Evolutionary conservation across 2,329 filamentous ascomycete species (phyloP).

Genomic region (Diaporthe humulicola): DNA sequence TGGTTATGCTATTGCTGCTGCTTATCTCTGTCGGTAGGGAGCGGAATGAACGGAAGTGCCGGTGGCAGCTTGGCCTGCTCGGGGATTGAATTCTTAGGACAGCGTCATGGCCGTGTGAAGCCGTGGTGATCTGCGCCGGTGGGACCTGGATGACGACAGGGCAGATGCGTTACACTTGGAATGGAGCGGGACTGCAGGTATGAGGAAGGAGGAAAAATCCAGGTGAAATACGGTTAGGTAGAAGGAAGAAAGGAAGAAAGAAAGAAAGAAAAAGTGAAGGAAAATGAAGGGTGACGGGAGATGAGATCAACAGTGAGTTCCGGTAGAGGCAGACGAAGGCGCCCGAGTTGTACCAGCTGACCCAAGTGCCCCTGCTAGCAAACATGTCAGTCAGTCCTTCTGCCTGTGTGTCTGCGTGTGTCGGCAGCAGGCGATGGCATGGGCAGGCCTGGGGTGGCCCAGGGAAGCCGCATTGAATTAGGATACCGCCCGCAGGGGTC

Average conservation of each 20-base stretch:
- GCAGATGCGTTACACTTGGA: conserved; percentile 11
- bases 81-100: conserved; percentile 18
- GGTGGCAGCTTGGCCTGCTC: conserved; percentile 28
- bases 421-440: background rate
- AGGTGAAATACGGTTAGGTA: background rate
- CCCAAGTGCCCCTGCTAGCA: conserved; percentile 32
- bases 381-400: conserved; percentile 12
- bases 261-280: background rate
- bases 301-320: conserved; percentile 32
- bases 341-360: conserved; percentile 36
- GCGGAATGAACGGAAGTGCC: conserved; percentile 21
- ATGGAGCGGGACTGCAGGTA: background rate
- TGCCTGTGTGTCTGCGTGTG: background rate
- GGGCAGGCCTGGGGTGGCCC: conserved; percentile 8
- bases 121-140: conserved; percentile 22
- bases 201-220: background rate
- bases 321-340: background rate
- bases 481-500: conserved; percentile 8
- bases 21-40: background rate
- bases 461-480: conserved; percentile 12
- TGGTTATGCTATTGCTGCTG: conserved; percentile 5
- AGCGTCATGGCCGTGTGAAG: conserved; percentile 31
- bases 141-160: conserved; percentile 31
- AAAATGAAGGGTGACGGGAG: background rate
- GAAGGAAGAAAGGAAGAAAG: background rate